phyloP scores from a whole-genome alignment of 345 rosid species.

The Pistacia integerrima region DNA sequence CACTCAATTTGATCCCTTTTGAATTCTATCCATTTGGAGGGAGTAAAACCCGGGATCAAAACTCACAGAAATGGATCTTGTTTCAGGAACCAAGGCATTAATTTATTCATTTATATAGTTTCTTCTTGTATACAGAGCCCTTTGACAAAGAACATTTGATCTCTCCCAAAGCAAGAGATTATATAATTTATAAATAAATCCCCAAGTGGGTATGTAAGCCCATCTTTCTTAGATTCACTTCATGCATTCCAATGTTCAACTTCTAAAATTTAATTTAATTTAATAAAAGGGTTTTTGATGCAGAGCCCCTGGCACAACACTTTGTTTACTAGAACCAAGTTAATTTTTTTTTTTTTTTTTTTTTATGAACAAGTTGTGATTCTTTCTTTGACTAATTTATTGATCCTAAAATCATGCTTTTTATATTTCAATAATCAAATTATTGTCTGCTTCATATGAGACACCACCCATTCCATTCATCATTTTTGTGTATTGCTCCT shows the following conservation, averaged over 20 bases:
- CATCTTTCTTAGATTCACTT: conserved; percentile 21
- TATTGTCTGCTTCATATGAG: conserved; percentile 2
- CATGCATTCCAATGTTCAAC: conserved; percentile 7
- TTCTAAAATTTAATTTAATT: too few relatives aligned
- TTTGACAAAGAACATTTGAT: not conserved
- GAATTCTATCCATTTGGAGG: too few relatives aligned
- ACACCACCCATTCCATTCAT: conserved; percentile 12
- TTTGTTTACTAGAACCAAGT: not conserved
- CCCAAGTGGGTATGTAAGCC: conserved; percentile 15
- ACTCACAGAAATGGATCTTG: too few relatives aligned
- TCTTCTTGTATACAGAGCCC: not conserved
- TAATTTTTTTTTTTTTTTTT: too few relatives aligned
- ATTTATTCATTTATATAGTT: not conserved
- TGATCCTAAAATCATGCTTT: too few relatives aligned
- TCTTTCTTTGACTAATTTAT: too few relatives aligned
- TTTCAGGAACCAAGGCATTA: too few relatives aligned
- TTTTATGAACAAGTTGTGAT: not conserved
- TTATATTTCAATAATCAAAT: not conserved
- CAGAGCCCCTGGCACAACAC: conserved; percentile 30
- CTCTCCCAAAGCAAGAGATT: not conserved
- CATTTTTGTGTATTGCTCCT: too few relatives aligned
- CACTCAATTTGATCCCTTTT: too few relatives aligned
- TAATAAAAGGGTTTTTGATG: conserved; percentile 5
- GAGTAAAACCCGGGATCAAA: too few relatives aligned
- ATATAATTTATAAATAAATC: not conserved